Evolutionary conservation across 2,329 filamentous ascomycete genomes (phyloP).

Genomic region (Colletotrichum coccodes): DNA sequence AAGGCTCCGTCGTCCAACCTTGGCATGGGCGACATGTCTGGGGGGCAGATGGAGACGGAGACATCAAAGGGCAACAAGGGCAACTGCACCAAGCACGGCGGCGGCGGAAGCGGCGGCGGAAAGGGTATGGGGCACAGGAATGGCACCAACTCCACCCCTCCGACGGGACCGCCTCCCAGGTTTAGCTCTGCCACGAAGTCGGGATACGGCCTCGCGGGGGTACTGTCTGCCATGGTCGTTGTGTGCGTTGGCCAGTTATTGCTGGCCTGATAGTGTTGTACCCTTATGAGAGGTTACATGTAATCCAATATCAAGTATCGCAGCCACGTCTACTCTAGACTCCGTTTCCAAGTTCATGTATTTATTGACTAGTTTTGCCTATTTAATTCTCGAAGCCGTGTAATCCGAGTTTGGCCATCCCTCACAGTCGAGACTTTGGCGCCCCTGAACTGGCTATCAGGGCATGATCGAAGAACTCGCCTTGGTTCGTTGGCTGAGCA

Average conservation of each 20-base stretch:
- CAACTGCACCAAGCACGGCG: slow-evolving; percentile 7
- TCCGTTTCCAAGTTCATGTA: neutral
- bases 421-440: slow-evolving; percentile 14
- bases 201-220: neutral
- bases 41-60: neutral
- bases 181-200: neutral
- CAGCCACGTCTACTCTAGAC: neutral
- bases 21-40: neutral
- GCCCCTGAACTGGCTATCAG: neutral
- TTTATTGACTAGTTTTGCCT: too few relatives aligned
- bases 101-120: neutral
- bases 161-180: neutral
- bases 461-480: neutral
- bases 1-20: neutral
- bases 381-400: too few relatives aligned
- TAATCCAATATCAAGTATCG: neutral
- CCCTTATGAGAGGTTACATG: neutral
- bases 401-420: too few relatives aligned
- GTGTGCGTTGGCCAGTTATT: slow-evolving; percentile 21
- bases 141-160: neutral
- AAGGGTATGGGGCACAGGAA: neutral
- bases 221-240: slow-evolving; percentile 6
- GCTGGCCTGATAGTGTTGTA: neutral
- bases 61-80: neutral
- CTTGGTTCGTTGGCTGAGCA: neutral